These are phyloP conservation scores for Venturia pyrina DNA, from an alignment of 2,329 filamentous ascomycete genomes.

Conservation along the genomic window DNA sequence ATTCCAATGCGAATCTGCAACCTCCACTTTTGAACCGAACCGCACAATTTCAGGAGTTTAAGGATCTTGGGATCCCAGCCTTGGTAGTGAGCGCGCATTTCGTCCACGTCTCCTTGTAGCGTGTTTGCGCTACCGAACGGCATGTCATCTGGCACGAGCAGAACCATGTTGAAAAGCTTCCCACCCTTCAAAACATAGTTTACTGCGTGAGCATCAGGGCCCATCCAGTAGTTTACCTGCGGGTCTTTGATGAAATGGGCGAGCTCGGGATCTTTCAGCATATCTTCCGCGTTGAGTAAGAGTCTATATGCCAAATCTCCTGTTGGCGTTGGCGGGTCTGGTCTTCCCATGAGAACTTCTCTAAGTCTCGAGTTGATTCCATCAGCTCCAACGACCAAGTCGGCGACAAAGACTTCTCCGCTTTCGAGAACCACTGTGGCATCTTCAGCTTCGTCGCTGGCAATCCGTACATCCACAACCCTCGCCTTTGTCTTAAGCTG, in stretches of 20 bases:
- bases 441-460: constrained; percentile 22
- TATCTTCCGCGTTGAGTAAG: constrained; percentile 35
- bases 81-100: constrained; percentile 44
- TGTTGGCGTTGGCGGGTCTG: constrained; percentile 39
- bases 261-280: constrained; percentile 38
- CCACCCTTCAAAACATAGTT: constrained; percentile 40
- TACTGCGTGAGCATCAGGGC: constrained; percentile 43
- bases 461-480: constrained; percentile 33
- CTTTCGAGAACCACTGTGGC: constrained; percentile 32
- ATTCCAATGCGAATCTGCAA: constrained; percentile 47
- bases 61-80: constrained; percentile 46
- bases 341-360: constrained; percentile 34
- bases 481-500: constrained; percentile 33
- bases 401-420: constrained; percentile 26
- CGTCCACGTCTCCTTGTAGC: constrained; percentile 38
- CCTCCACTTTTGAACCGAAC: constrained; percentile 52
- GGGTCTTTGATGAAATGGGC: constrained; percentile 35
- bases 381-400: constrained; percentile 40
- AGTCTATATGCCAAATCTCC: constrained; percentile 43
- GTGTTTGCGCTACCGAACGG: constrained; percentile 32
- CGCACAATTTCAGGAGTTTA: constrained; percentile 47
- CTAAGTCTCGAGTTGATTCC: constrained; percentile 37
- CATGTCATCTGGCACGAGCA: constrained; percentile 42
- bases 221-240: constrained; percentile 44
- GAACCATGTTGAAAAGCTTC: constrained; percentile 41